A percentile compares a stretch with the other conserved stretches of the same genome.
Conservation (phyloP, 495 filamentous ascomycete species). For the Penicillium mononematosum region DNA sequence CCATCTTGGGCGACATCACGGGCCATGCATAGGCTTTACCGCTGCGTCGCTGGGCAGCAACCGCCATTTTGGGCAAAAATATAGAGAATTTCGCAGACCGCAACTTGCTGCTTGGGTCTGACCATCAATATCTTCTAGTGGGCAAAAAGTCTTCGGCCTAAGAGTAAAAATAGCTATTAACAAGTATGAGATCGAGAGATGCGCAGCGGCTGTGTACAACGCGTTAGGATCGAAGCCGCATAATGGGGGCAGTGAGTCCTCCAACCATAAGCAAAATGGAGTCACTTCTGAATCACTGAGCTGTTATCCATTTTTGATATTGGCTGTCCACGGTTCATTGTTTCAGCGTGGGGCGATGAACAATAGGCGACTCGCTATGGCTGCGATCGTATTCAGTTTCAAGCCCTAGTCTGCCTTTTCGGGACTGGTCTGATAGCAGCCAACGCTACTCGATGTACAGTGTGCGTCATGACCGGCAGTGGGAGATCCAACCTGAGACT, state of each 20-base stretch:
- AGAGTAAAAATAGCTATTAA: slow-evolving; percentile 11
- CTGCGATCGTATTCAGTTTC: slow-evolving; percentile 1
- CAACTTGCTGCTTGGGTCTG: slow-evolving; percentile 29
- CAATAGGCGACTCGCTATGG: slow-evolving; percentile 9
- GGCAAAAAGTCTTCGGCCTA: slow-evolving; percentile 7
- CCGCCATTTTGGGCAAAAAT: slow-evolving; percentile 26
- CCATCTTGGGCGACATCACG: slow-evolving; percentile 37
- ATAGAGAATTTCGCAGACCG: slow-evolving; percentile 37
- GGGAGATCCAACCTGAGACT: background rate
- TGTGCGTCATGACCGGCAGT: slow-evolving; percentile 10
- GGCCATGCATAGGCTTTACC: slow-evolving; percentile 40
- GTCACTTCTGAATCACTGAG: slow-evolving; percentile 1
- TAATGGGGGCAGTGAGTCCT: slow-evolving; percentile 4
- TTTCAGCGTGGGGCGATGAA: slow-evolving; percentile 9
- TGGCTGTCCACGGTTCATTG: slow-evolving; percentile 1
- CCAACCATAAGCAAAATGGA: slow-evolving; percentile 3
- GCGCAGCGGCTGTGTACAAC: slow-evolving; percentile 5
- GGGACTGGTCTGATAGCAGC: slow-evolving; percentile 2
- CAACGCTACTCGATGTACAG: background rate
- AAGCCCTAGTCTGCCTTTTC: slow-evolving; percentile 11
- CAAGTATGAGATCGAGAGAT: background rate
- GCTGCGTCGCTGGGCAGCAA: slow-evolving; percentile 46
- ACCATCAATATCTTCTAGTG: slow-evolving; percentile 3
- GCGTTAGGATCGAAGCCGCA: slow-evolving; percentile 8
- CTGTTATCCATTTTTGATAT: slow-evolving; percentile 1